A percentile compares a stretch with the other conserved stretches of the same genome.
phyloP scores from a whole-genome alignment of 2,329 filamentous ascomycete genomes.

The Myriosclerotinia scirpicola region DNA sequence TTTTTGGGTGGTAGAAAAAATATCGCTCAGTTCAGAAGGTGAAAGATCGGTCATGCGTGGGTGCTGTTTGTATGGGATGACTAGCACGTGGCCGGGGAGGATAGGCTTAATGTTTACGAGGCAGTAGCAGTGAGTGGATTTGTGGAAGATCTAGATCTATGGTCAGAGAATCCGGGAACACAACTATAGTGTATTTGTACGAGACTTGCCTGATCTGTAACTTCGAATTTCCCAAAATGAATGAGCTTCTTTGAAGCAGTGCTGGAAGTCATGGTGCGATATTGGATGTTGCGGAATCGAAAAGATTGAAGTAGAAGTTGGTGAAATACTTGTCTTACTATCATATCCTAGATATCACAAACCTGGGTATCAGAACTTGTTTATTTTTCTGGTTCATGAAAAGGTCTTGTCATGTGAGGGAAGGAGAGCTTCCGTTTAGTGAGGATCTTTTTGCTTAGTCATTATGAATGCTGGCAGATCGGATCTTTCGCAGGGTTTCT shows the following conservation, averaged over 20 bases:
- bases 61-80: constrained; percentile 72
- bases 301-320: not conserved
- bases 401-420: not conserved
- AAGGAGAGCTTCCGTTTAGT: not conserved
- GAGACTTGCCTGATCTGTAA: constrained; percentile 65
- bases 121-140: constrained; percentile 76
- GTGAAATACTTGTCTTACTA: not conserved
- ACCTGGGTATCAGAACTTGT: not conserved
- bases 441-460: constrained; percentile 2
- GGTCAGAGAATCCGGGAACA: not conserved
- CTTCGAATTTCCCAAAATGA: constrained; percentile 73
- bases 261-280: constrained; percentile 7
- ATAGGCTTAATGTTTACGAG: constrained; percentile 96
- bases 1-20: constrained; percentile 83
- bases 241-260: constrained; percentile 45
- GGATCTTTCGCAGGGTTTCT: not conserved
- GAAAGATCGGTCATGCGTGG: constrained; percentile 57
- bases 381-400: not conserved
- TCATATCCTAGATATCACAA: not conserved
- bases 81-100: constrained; percentile 86
- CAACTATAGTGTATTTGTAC: not conserved
- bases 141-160: constrained; percentile 73
- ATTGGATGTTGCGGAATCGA: not conserved
- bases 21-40: constrained; percentile 55
- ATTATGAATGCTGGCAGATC: not conserved